Conservation (phyloP, 345 rosid genomes). For the Syzygium grande region DNA sequence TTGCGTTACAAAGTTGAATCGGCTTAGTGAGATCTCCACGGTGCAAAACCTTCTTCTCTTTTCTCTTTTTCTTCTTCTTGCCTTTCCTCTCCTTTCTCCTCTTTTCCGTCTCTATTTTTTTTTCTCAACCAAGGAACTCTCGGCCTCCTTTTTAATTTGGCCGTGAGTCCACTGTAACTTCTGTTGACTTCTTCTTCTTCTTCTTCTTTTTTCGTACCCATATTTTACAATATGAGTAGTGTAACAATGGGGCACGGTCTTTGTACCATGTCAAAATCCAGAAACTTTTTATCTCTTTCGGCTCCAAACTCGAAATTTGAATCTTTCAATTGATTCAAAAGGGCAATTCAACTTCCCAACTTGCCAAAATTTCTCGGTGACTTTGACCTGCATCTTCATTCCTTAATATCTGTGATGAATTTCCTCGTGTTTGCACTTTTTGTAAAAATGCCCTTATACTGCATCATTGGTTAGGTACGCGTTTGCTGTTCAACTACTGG, state of each 20-base stretch:
- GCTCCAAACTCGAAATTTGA: neutral
- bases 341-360: neutral
- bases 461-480: constrained; percentile 14
- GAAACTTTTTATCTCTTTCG: neutral
- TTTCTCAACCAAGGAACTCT: no score
- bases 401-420: neutral
- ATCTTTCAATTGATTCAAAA: neutral
- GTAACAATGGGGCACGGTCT: neutral
- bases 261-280: neutral
- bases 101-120: no score
- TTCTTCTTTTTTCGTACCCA: no score
- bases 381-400: neutral
- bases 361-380: neutral
- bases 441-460: neutral
- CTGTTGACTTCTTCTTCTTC: no score
- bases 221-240: neutral
- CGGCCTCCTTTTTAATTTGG: no score
- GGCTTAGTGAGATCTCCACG: no score
- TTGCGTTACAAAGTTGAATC: no score
- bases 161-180: no score
- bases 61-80: no score
- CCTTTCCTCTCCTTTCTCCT: no score
- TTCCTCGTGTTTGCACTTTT: neutral
- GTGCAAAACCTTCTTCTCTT: no score
- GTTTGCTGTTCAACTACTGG: constrained; percentile 16